Conservation (phyloP, 805 yeast genomes). For the Candida chauliodis region DNA sequence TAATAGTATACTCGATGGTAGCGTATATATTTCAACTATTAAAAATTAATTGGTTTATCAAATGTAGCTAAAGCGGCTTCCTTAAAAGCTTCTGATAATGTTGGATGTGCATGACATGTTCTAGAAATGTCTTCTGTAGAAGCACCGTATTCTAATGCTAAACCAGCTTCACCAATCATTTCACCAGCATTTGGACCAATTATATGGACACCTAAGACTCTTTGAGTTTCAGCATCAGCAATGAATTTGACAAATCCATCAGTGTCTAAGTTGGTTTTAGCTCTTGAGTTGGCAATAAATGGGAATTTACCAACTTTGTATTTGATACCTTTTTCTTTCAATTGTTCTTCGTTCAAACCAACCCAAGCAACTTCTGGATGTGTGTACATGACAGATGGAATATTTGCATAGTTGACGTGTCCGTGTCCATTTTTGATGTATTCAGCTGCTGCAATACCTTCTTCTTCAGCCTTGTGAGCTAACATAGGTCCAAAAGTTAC, state of each 20-base stretch:
- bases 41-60: conserved; percentile 87
- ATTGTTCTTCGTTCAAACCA: conserved; percentile 92
- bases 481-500: conserved; percentile 98
- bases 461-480: conserved; percentile 99
- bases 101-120: conserved; percentile 98
- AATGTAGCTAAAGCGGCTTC: conserved; percentile 95
- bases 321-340: conserved; percentile 86
- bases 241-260: conserved; percentile 96
- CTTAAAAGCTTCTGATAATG: conserved; percentile 95
- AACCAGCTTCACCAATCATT: conserved; percentile 98
- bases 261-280: conserved; percentile 94
- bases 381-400: conserved; percentile 98
- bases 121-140: conserved; percentile 96
- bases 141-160: conserved; percentile 98
- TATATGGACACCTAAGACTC: conserved; percentile 94
- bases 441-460: conserved; percentile 98
- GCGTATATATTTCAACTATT: conserved; percentile 14
- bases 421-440: conserved; percentile 91
- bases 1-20: background rate
- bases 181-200: conserved; percentile 99
- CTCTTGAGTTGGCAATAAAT: conserved; percentile 98
- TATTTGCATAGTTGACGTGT: conserved; percentile 96
- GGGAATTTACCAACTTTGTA: conserved; percentile 98
- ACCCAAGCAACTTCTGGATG: conserved; percentile 99
- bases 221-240: conserved; percentile 95